Base-by-base conservation (phyloP, 352 stramenopile genomes). In the Thraustochytrium sp. region DNA sequence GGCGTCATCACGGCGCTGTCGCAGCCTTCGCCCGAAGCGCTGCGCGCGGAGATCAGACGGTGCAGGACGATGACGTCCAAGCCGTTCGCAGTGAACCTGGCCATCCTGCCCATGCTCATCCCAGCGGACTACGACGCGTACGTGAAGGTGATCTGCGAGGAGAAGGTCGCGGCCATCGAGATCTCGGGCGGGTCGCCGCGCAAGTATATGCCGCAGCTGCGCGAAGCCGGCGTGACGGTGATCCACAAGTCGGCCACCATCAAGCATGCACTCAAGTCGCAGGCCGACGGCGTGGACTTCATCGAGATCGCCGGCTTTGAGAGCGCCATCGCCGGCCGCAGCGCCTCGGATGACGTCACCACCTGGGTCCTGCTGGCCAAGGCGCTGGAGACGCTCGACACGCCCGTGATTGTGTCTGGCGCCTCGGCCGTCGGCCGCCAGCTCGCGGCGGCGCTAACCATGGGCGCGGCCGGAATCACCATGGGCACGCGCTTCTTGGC, bases 231-330 rank as follows among this genome's bases (percentile, higher is more conserved):
- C 53, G 38, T 89, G 0, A 78, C 85, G 0, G 86, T 88, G 8
- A 89, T 89, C 53, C 86, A 89, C 68, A 89, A 89, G 62, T 88
- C 82, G 53, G 86, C 87, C 9, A 83, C 86, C 2, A 89, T 89
- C 29, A 77, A 85, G 13, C 86, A 89, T 82, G 86, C 86, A 23
- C 72, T 85, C 63, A 84, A 48, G 31, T 86, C 86, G 2, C 85
- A 89, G 77, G 53, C 53, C 2, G 61, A 82, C 34, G 86, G 86
- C 61, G 86, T 89, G 0, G 86, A 89, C 61, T 85, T 87, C 42
- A 89, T 89, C 36, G 68, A 49, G 36, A 78, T 89, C 16, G 86
- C 86, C 62, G 86, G 86, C n/a, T 88, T 89, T n/a, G 86, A 89
- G 82, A 88, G 86, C 56, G 31, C 68, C 13, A 80, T 80, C 53